phyloP scores from a whole-genome alignment of 1,139 yeast genomes.

The Diutina neorugosa region DNA sequence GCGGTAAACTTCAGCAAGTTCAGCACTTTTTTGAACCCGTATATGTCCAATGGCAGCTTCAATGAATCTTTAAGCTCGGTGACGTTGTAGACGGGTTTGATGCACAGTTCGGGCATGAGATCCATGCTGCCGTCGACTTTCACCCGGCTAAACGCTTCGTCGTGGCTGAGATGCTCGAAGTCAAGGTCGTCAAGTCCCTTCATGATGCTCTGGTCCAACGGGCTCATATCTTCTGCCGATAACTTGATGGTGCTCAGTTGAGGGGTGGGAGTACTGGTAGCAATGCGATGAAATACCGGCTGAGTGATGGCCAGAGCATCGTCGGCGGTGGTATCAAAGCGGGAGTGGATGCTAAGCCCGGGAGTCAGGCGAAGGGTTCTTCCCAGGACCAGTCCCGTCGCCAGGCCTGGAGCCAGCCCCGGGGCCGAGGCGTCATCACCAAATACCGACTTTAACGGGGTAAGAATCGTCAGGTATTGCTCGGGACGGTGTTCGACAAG shows the following conservation, averaged over 20 bases:
- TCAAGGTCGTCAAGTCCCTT: not conserved
- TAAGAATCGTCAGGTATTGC: not conserved
- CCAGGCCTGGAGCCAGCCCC: not conserved
- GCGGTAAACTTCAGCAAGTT: slow-evolving; percentile 31
- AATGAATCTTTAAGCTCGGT: not conserved
- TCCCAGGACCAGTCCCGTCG: not conserved
- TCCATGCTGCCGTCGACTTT: not conserved
- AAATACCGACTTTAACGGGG: not conserved
- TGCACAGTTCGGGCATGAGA: not conserved
- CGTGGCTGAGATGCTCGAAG: not conserved
- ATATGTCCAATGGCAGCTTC: slow-evolving; percentile 39
- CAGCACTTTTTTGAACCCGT: slow-evolving; percentile 70
- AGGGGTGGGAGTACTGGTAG: not conserved
- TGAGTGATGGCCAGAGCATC: not conserved
- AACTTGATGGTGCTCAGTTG: not conserved
- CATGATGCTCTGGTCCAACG: not conserved
- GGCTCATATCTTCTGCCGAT: not conserved
- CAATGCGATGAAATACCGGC: not conserved
- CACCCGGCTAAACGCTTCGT: not conserved
- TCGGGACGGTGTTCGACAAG: not conserved
- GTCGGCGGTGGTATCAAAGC: not conserved
- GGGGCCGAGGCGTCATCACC: not conserved
- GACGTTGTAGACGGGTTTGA: not conserved
- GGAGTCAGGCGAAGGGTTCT: not conserved
- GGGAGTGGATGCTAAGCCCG: not conserved